Evolutionary conservation across 2,329 filamentous ascomycete genomes (phyloP).

Genomic region (Amesomyces nigricolor): DNA sequence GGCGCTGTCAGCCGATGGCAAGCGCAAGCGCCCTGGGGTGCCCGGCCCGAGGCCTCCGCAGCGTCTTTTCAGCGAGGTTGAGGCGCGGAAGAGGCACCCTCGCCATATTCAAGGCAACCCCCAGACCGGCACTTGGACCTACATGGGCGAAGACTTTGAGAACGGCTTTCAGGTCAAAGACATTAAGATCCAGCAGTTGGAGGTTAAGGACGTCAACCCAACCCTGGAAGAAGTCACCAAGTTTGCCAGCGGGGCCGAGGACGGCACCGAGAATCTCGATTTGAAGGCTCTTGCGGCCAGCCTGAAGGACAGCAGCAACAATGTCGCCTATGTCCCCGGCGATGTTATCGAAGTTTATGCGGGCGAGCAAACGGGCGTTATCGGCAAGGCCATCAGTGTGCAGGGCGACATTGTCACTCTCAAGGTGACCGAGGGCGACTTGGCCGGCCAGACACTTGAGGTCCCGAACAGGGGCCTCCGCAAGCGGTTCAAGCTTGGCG

Average conservation of each 20-base stretch:
- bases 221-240: constrained; percentile 92
- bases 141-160: constrained; percentile 82
- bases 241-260: constrained; percentile 81
- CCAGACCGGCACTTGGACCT: constrained; percentile 75
- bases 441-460: constrained; percentile 80
- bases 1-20: constrained; percentile 51
- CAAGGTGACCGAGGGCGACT: constrained; percentile 73
- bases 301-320: constrained; percentile 74
- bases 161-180: constrained; percentile 93
- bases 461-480: constrained; percentile 87
- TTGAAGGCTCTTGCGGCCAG: constrained; percentile 85
- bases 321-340: constrained; percentile 81
- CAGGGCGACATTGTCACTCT: constrained; percentile 90
- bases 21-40: constrained; percentile 68
- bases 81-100: constrained; percentile 83
- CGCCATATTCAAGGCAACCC: constrained; percentile 59
- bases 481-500: constrained; percentile 87
- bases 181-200: constrained; percentile 80
- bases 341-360: constrained; percentile 96
- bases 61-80: constrained; percentile 84
- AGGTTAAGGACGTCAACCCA: constrained; percentile 86
- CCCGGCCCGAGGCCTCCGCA: constrained; percentile 71
- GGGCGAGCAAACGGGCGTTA: constrained; percentile 88
- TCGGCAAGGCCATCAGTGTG: constrained; percentile 79
- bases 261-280: constrained; percentile 90